A percentile compares a stretch with the other conserved stretches of the same genome.
Conservation (phyloP, 192 early-diverging fungal genomes). For the Geosiphon pyriformis region DNA sequence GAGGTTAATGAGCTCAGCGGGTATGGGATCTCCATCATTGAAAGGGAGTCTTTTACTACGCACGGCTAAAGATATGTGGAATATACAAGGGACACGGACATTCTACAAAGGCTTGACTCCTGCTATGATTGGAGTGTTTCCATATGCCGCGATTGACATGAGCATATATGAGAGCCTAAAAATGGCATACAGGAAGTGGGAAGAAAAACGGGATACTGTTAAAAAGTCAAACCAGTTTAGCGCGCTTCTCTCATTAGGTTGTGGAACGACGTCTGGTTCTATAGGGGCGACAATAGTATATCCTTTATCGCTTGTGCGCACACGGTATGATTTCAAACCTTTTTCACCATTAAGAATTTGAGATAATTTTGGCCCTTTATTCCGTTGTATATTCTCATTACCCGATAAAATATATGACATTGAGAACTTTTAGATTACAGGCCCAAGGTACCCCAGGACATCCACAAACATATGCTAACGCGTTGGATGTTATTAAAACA, state of each 20-base stretch:
- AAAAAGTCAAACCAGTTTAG: conserved; percentile 36
- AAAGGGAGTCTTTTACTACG: neutral
- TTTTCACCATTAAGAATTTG: neutral
- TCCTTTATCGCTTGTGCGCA: conserved; percentile 66
- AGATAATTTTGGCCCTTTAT: neutral
- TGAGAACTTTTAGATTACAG: conserved; percentile 57
- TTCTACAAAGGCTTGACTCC: conserved; percentile 62
- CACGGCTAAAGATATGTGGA: conserved; percentile 57
- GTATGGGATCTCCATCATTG: neutral
- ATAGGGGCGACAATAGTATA: conserved; percentile 67
- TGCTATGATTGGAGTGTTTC: conserved; percentile 67
- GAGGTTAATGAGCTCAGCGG: conserved; percentile 62
- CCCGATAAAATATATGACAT: neutral
- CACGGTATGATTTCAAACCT: conserved; percentile 45
- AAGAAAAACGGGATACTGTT: conserved; percentile 28
- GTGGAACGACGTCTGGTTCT: conserved; percentile 62
- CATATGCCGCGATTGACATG: conserved; percentile 71
- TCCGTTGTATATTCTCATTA: too few relatives aligned
- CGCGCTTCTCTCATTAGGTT: conserved; percentile 50
- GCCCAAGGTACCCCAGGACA: conserved; percentile 74
- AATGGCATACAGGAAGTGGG: conserved; percentile 47
- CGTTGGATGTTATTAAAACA: conserved; percentile 56
- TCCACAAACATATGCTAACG: conserved; percentile 58
- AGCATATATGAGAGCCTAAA: conserved; percentile 71
- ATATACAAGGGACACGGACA: conserved; percentile 50